phyloP scores from a whole-genome alignment of 805 yeast species.

The Blastobotrys attinorum region DNA sequence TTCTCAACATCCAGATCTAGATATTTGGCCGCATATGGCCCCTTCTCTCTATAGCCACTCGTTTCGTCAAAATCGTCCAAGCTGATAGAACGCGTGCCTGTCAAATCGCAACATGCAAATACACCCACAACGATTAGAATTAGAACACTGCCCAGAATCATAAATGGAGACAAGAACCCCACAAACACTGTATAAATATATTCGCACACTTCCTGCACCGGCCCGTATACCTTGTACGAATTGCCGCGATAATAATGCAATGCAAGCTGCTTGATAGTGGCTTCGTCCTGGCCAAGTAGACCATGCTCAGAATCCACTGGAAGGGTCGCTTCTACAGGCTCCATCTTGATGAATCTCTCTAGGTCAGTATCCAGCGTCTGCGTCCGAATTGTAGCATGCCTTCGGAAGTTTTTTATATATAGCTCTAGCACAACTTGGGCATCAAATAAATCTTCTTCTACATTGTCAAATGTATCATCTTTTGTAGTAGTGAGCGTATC shows the following conservation, averaged over 20 bases:
- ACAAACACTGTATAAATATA: slow-evolving; percentile 13
- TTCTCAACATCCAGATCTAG: neutral
- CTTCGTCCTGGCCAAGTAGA: neutral
- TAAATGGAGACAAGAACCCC: slow-evolving; percentile 19
- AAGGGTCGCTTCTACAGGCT: neutral
- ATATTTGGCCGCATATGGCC: neutral
- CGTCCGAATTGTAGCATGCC: neutral
- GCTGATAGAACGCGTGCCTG: too few species aligned
- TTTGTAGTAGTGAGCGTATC: neutral
- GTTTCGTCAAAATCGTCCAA: too few species aligned
- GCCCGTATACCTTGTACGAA: slow-evolving; percentile 9
- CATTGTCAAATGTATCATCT: slow-evolving; percentile 13
- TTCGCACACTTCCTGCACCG: slow-evolving; percentile 12
- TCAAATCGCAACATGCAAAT: slow-evolving; percentile 4
- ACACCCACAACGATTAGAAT: slow-evolving; percentile 13
- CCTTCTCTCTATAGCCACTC: too few species aligned
- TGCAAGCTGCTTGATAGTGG: slow-evolving; percentile 16
- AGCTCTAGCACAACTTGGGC: neutral
- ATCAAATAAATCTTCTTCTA: slow-evolving; percentile 4
- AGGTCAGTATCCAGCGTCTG: neutral
- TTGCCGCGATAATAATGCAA: slow-evolving; percentile 22
- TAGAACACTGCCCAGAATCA: slow-evolving; percentile 14
- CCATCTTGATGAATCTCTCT: too few species aligned
- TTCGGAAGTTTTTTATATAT: neutral
- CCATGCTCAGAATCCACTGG: neutral